phyloP scores from a whole-genome alignment of 129 eudicot species.

The Glebionis coronaria region DNA sequence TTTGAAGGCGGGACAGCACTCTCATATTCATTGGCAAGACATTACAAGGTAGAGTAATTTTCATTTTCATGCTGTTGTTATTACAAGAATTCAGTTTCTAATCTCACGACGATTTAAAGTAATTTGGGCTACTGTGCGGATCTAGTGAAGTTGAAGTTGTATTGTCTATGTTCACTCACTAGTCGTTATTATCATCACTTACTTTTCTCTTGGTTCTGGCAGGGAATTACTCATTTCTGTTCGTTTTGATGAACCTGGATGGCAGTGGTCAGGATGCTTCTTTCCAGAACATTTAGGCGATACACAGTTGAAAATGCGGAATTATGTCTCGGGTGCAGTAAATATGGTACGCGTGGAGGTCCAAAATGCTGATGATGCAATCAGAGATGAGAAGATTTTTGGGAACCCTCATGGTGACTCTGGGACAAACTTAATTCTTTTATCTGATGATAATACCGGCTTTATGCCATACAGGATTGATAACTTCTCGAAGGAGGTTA shows the following conservation, averaged over 20 bases:
- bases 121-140: not conserved
- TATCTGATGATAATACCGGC: slow-evolving; percentile 93
- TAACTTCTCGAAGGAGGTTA: slow-evolving; percentile 95
- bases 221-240: slow-evolving; percentile 85
- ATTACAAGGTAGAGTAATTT: slow-evolving; percentile 44
- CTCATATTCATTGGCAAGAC: slow-evolving; percentile 84
- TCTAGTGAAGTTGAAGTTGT: slow-evolving; percentile 3
- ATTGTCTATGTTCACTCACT: not conserved
- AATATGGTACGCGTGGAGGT: slow-evolving; percentile 93
- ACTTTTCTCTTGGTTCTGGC: slow-evolving; percentile 19
- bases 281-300: slow-evolving; percentile 93
- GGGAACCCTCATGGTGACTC: slow-evolving; percentile 75
- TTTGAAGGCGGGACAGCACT: slow-evolving; percentile 56
- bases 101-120: not conserved
- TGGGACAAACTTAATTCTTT: slow-evolving; percentile 80
- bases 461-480: slow-evolving; percentile 96
- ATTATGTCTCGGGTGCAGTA: slow-evolving; percentile 65
- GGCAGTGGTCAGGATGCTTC: slow-evolving; percentile 99
- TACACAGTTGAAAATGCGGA: slow-evolving; percentile 83
- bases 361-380: slow-evolving; percentile 82
- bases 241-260: slow-evolving; percentile 87
- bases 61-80: not conserved
- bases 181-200: slow-evolving; percentile 2
- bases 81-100: not conserved
- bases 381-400: slow-evolving; percentile 66